These are phyloP conservation scores for Neurospora discreta DNA, from an alignment of 495 filamentous ascomycete species.

Conservation along the genomic window DNA sequence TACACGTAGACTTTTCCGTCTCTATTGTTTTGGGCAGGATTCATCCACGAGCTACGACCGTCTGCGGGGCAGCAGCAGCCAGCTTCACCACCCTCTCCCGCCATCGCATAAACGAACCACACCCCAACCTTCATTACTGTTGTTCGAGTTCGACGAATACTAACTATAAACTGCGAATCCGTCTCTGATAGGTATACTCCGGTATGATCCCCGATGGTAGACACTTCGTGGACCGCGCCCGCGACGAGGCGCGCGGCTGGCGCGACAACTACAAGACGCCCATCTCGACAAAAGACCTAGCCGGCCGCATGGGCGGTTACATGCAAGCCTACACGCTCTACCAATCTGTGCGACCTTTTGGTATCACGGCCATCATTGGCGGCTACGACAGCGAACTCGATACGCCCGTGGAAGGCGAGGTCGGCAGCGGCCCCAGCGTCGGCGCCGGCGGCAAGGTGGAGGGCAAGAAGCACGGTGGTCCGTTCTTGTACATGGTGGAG, in stretches of 20 bases:
- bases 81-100: slow-evolving; percentile 1
- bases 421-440: slow-evolving; percentile 63
- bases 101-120: background rate
- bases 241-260: slow-evolving; percentile 86
- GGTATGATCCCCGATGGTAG: slow-evolving; percentile 90
- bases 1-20: background rate
- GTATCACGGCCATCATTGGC: slow-evolving; percentile 86
- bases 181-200: slow-evolving; percentile 62
- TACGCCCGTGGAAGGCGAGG: slow-evolving; percentile 71
- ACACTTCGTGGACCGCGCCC: slow-evolving; percentile 87
- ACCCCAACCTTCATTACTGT: background rate
- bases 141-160: background rate
- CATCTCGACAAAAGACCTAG: slow-evolving; percentile 75
- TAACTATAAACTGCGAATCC: background rate
- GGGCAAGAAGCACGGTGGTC: slow-evolving; percentile 70
- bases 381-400: slow-evolving; percentile 85
- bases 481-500: slow-evolving; percentile 96
- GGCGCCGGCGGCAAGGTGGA: slow-evolving; percentile 72
- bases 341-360: slow-evolving; percentile 89
- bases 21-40: background rate
- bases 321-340: slow-evolving; percentile 96
- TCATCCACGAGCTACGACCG: background rate
- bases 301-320: slow-evolving; percentile 85
- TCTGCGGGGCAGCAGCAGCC: background rate
- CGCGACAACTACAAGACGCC: slow-evolving; percentile 82